Base-by-base conservation (phyloP, 2,329 filamentous ascomycete species). In the Clonostachys rosea region DNA sequence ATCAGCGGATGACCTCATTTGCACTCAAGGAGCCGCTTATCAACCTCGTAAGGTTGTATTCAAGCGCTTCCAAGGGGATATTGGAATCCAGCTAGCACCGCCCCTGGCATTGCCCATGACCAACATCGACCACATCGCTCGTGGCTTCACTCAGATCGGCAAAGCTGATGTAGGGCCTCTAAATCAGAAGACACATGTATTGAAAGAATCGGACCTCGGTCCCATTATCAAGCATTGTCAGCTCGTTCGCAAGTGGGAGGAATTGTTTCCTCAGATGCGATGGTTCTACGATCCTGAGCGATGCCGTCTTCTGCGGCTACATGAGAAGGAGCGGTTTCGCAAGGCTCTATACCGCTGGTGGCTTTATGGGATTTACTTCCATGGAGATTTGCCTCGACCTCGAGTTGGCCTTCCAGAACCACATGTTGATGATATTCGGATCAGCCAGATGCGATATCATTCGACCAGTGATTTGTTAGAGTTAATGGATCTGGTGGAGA, bases 281-380 rank as follows among this genome's bases (percentile, higher is more conserved):
- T 76, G 73, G 72, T 73, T 76, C 51, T 64, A 72, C 3, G 57
- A 66, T 10, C 67, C 69, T 1, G 69, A 72, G 47, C 60, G 73
- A 43, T 70, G 73, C 39, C 70, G 77, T 14, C 65, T 64, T 36
- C 64, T 81, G 6, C 59, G 59, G 8, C 45, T 57, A 0, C 59
- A 66, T 24, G 78, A 81, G 54, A 64, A 64, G 30, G 52, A 59
- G n/a, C 69, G 75, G 43, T 65, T 79, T 44, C 70, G 78, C 6
- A 67, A 68, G 50, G 76, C 74, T 1, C 58, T 81, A 33, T 78
- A 76, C 44, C 61, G 67, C 34, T 81, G 76, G 76, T 79, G 76
- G 75, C 64, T 77, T 5, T 81, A 75, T 51, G 67, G 74, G 7
- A 67, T 69, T 34, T 73, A 76, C 50, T 79, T 79, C 49, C 76